These are phyloP conservation scores for Uncinocarpus reesii DNA, from an alignment of 2,329 filamentous ascomycete species.

Conservation along the genomic window DNA sequence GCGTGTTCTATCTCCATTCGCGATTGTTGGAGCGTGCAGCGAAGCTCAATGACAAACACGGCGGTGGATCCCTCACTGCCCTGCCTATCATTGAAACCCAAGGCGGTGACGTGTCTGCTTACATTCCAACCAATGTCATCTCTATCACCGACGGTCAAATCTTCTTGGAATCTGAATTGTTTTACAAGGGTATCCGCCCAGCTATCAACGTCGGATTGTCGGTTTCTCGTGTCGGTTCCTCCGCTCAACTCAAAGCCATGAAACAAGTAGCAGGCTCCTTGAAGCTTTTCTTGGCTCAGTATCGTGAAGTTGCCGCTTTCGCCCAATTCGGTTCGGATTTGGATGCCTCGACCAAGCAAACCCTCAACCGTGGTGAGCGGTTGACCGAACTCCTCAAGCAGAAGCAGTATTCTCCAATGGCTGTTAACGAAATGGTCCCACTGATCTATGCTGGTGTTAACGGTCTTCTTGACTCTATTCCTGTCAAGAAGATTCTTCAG, in stretches of 20 bases:
- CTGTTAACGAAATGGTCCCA: slow-evolving; percentile 99
- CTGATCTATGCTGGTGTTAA: slow-evolving; percentile 99
- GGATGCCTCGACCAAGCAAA: slow-evolving; percentile 98
- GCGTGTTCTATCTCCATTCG: slow-evolving; percentile 97
- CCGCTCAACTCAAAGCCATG: slow-evolving; percentile 99
- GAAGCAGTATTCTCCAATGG: slow-evolving; percentile 98
- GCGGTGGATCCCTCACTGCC: slow-evolving; percentile 92
- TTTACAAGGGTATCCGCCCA: slow-evolving; percentile 99
- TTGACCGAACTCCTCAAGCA: slow-evolving; percentile 98
- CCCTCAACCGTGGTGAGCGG: slow-evolving; percentile 94
- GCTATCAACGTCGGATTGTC: slow-evolving; percentile 99
- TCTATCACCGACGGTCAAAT: slow-evolving; percentile 99
- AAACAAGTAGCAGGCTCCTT: slow-evolving; percentile 99
- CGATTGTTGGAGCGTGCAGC: slow-evolving; percentile 98
- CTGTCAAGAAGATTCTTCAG: slow-evolving; percentile 78
- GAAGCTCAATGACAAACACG: slow-evolving; percentile 95
- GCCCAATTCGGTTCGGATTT: slow-evolving; percentile 99
- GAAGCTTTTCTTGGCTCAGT: slow-evolving; percentile 99
- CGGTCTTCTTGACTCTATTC: slow-evolving; percentile 79
- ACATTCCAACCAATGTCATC: slow-evolving; percentile 99
- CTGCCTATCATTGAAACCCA: slow-evolving; percentile 98
- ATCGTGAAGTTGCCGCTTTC: slow-evolving; percentile 99
- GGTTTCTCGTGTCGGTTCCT: slow-evolving; percentile 98
- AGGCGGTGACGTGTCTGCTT: slow-evolving; percentile 99
- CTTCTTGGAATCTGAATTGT: slow-evolving; percentile 97